These are phyloP conservation scores for Corynascus novoguineensis DNA, from an alignment of 495 filamentous ascomycete species.

Conservation along the genomic window DNA sequence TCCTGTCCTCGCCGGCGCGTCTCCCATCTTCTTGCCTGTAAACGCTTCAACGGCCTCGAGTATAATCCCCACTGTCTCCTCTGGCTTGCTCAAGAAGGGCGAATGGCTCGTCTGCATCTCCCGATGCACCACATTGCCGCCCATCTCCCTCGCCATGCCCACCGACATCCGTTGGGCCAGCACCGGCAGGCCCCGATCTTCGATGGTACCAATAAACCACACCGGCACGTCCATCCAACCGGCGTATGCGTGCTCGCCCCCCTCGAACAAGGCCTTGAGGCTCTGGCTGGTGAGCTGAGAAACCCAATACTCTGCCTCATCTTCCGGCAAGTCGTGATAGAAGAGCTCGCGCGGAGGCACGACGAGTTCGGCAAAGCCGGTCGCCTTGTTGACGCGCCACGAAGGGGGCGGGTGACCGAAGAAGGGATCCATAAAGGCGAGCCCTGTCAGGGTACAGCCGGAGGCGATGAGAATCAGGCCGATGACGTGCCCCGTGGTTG, in stretches of 20 bases:
- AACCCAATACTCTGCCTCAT: slow-evolving; percentile 32
- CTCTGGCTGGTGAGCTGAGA: slow-evolving; percentile 24
- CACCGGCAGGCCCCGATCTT: slow-evolving; percentile 27
- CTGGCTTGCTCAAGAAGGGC: slow-evolving; percentile 31
- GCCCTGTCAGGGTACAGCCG: slow-evolving; percentile 27
- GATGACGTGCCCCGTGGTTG: slow-evolving; percentile 23
- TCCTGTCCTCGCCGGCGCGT: neutral
- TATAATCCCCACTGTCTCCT: slow-evolving; percentile 30
- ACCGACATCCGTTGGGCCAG: slow-evolving; percentile 22
- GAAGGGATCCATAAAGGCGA: slow-evolving; percentile 26
- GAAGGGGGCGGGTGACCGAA: slow-evolving; percentile 28
- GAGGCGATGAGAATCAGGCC: slow-evolving; percentile 30
- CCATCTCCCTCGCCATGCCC: slow-evolving; percentile 22
- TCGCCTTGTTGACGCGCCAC: slow-evolving; percentile 23
- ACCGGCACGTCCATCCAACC: slow-evolving; percentile 32
- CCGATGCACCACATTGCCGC: slow-evolving; percentile 24
- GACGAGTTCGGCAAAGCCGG: slow-evolving; percentile 25
- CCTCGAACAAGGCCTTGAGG: slow-evolving; percentile 23
- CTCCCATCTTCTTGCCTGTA: slow-evolving; percentile 2
- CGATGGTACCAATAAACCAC: slow-evolving; percentile 25
- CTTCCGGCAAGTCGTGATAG: slow-evolving; percentile 32
- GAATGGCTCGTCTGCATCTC: slow-evolving; percentile 29
- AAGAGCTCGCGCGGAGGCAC: slow-evolving; percentile 25
- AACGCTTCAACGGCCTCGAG: slow-evolving; percentile 28
- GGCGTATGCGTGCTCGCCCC: slow-evolving; percentile 27